Evolutionary conservation across 2,329 filamentous ascomycete species (phyloP).

Genomic region (Cercospora sp.): DNA sequence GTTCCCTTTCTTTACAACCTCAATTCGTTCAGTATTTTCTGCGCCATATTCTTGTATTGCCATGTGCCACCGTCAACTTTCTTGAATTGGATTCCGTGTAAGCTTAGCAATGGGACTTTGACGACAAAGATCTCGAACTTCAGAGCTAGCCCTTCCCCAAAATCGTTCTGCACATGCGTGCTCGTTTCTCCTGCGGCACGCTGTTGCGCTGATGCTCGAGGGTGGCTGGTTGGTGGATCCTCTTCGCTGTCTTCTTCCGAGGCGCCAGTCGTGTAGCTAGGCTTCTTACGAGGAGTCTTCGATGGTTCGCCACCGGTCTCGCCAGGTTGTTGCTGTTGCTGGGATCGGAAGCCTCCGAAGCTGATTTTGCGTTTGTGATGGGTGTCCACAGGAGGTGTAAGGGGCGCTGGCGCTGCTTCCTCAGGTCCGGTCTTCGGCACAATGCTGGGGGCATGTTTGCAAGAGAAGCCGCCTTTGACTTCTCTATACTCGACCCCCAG

Average conservation of each 20-base stretch:
- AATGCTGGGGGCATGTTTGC: conserved; percentile 84
- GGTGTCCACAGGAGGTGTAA: conserved; percentile 47
- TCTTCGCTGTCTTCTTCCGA: conserved; percentile 45
- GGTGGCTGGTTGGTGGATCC: conserved; percentile 25
- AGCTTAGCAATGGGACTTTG: conserved; percentile 86
- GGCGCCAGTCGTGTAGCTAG: conserved; percentile 72
- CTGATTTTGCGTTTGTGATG: conserved; percentile 77
- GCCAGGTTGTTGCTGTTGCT: conserved; percentile 22
- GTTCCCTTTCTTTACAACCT: conserved; percentile 57
- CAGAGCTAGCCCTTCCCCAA: conserved; percentile 78
- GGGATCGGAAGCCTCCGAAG: conserved; percentile 69
- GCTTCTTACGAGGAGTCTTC: conserved; percentile 61
- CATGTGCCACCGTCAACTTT: conserved; percentile 92
- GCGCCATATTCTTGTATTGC: conserved; percentile 99
- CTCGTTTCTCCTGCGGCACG: conserved; percentile 76
- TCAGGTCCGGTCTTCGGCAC: conserved; percentile 64
- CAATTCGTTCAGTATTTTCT: conserved; percentile 86
- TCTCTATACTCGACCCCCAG: conserved; percentile 89
- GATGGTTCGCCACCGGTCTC: conserved; percentile 60
- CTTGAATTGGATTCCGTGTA: conserved; percentile 98
- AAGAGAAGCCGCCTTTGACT: conserved; percentile 91
- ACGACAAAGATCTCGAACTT: conserved; percentile 97
- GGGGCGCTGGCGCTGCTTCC: conserved; percentile 49
- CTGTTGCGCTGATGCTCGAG: conserved; percentile 40
- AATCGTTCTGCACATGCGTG: conserved; percentile 86